Evolutionary conservation across 768 basidiomycete species (phyloP).

Genomic region (Obba rivulosa): DNA sequence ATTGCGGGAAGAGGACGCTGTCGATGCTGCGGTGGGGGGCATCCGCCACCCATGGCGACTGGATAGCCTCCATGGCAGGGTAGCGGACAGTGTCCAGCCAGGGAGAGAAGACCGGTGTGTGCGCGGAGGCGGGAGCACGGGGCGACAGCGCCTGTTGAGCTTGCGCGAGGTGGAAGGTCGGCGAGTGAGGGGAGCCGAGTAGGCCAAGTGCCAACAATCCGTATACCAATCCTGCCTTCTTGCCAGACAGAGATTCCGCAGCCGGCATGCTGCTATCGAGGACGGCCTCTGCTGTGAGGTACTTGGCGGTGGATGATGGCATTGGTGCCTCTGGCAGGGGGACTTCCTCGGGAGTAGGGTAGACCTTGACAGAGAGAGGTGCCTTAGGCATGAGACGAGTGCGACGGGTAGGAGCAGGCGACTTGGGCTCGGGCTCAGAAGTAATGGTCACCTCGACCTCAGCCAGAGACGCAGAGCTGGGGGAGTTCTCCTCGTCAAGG

Average conservation of each 20-base stretch:
- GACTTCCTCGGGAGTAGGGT: neutral
- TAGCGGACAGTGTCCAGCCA: constrained; percentile 17
- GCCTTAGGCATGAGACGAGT: neutral
- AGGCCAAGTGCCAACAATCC: constrained; percentile 16
- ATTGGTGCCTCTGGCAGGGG: neutral
- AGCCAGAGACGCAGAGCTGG: too few relatives aligned
- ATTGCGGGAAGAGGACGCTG: constrained; percentile 14
- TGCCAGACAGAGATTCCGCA: constrained; percentile 16
- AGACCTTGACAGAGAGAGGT: neutral
- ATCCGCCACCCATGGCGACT: constrained; percentile 18
- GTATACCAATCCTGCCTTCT: constrained; percentile 14
- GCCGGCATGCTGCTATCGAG: constrained; percentile 19
- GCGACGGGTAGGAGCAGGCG: neutral
- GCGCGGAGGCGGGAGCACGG: constrained; percentile 11
- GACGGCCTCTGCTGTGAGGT: constrained; percentile 1
- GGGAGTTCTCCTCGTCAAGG: too few relatives aligned
- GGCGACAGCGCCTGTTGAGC: constrained; percentile 12
- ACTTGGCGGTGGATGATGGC: neutral
- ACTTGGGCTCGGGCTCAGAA: too few relatives aligned
- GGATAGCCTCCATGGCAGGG: constrained; percentile 14
- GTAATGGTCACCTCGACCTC: too few relatives aligned
- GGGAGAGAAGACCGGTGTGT: constrained; percentile 17
- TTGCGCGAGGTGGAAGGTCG: constrained; percentile 6
- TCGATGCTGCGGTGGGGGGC: constrained; percentile 11
- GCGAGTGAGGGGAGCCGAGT: constrained; percentile 14